Base-by-base conservation (phyloP, 495 filamentous ascomycete genomes). In the Aspergillus sparsus region DNA sequence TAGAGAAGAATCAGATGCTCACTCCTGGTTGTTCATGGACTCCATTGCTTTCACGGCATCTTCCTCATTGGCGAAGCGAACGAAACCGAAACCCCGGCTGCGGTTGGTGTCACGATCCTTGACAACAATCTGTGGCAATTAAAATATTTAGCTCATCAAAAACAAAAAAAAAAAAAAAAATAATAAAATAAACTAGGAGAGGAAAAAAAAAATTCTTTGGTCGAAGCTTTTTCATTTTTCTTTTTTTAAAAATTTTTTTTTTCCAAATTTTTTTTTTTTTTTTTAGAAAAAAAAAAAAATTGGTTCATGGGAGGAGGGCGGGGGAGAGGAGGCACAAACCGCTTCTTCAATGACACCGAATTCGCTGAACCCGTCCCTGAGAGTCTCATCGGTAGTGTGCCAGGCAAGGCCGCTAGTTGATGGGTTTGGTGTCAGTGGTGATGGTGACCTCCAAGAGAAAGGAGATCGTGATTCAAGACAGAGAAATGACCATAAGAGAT, bases 81-180 rank as follows among this genome's bases (percentile, higher is more conserved):
- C 92, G 72, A 99, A 99, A 27, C 94, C 94, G 71, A 98, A 99
- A 39, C 94, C 94, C 72, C 94, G 91, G 79, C 92, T 96, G 71
- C 95, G 91, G 58, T 89, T 85, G 62, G 94, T 97, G 69, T 97
- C 93, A 64, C 91, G 92, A 72, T 99, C 94, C 80, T 96, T 98
- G 66, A 98, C 92, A 58, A 99, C 93, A 62, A 96, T 88, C 94
- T 98, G 62, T 4, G 8, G 15, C 10, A 16, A 16, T 46, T 27
- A 27, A 27, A 27, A 27, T 27, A 27, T 27, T 27, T 27, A 27
- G 21, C 21, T 1, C 21, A 27, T 27, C 21, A 27, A 27, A 27
- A 27, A 27, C 3, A 1, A 27, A 27, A 16, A 41, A 6, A n/a
- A 41, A n/a, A 15, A 21, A 16, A 7, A 47, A 21, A 15, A 47